Conservation (phyloP, 805 yeast species). For the Sugiyamaella floridensis region DNA sequence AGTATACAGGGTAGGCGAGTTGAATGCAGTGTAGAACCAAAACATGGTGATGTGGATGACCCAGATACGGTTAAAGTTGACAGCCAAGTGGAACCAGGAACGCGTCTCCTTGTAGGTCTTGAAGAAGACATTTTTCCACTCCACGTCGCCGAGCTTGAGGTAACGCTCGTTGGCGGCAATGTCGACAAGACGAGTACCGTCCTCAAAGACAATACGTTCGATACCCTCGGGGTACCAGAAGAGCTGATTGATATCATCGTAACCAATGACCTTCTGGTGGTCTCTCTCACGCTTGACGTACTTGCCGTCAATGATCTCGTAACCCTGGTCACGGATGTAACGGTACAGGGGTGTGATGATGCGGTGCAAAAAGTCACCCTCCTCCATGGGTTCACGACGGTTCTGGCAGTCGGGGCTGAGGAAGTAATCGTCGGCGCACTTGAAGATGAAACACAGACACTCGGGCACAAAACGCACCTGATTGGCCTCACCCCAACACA, state of each 20-base stretch:
- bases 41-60: slow-evolving; percentile 79
- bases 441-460: slow-evolving; percentile 86
- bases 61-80: slow-evolving; percentile 98
- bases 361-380: slow-evolving; percentile 80
- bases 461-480: slow-evolving; percentile 89
- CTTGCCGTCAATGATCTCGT: slow-evolving; percentile 46
- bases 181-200: slow-evolving; percentile 87
- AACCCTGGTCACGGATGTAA: slow-evolving; percentile 63
- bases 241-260: slow-evolving; percentile 96
- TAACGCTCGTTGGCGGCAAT: slow-evolving; percentile 86
- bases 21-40: slow-evolving; percentile 95
- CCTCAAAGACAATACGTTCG: slow-evolving; percentile 82
- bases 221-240: slow-evolving; percentile 99
- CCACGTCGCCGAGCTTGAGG: slow-evolving; percentile 81
- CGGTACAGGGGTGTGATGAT: slow-evolving; percentile 82
- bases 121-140: slow-evolving; percentile 87
- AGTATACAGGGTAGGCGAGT: slow-evolving; percentile 87
- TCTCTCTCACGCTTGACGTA: slow-evolving; percentile 62
- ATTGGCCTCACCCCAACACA: slow-evolving; percentile 75
- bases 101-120: slow-evolving; percentile 94
- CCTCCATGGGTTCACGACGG: slow-evolving; percentile 39
- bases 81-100: slow-evolving; percentile 93
- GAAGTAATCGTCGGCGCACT: slow-evolving; percentile 88
- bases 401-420: slow-evolving; percentile 86
- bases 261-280: slow-evolving; percentile 59